Conservation (phyloP, 2,329 filamentous ascomycete species). For the Golovinomyces cichoracearum region DNA sequence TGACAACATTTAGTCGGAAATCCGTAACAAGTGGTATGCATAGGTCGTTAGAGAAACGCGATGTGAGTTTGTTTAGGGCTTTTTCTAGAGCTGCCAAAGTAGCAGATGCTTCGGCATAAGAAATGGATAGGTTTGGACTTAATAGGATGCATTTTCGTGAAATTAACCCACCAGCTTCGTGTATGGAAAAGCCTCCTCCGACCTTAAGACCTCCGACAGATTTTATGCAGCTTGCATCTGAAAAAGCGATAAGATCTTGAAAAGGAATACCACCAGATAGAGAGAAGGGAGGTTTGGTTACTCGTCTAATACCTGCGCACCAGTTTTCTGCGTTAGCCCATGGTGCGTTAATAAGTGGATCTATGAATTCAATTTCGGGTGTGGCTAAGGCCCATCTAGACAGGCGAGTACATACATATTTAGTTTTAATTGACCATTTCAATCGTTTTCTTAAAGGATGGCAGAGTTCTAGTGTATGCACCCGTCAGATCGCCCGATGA, state of each 20-base stretch:
- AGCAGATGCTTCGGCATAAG: neutral
- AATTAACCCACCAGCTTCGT: neutral
- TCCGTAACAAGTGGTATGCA: neutral
- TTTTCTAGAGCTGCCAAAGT: neutral
- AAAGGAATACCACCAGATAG: neutral
- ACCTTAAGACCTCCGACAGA: neutral
- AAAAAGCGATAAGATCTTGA: neutral
- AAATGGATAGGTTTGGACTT: neutral
- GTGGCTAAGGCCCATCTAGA: neutral
- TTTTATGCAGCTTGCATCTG: neutral
- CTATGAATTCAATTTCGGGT: neutral
- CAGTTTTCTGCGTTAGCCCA: neutral
- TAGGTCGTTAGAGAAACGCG: neutral
- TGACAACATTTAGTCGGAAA: too few relatives aligned
- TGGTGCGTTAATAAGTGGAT: neutral
- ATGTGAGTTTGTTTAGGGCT: neutral
- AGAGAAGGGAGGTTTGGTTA: neutral
- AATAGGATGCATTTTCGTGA: neutral
- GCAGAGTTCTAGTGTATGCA: neutral
- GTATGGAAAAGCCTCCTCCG: neutral
- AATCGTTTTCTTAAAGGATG: neutral
- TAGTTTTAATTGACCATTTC: neutral
- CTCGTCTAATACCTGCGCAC: neutral
- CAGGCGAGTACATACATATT: neutral
- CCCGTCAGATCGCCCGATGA: neutral